Evolutionary conservation across 495 filamentous ascomycete genomes (phyloP), one percentile per base, ranked within the genome.

Genomic region (Penicillium roqueforti): DNA sequence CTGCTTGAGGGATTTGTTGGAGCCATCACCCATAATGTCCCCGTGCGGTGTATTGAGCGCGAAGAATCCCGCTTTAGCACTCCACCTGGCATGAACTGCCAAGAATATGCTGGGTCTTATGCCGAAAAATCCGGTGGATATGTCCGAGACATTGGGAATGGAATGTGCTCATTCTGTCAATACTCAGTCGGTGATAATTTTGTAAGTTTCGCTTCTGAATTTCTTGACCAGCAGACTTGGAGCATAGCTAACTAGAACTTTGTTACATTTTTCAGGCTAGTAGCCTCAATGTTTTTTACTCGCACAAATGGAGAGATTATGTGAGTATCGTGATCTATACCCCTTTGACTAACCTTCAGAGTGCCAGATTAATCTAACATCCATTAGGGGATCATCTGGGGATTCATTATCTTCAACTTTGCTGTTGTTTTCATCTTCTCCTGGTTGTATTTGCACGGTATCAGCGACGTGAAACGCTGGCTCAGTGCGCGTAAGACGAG

Each of bases 221-320:
- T 0, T 3, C 14, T 36, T 8, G 6, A 36, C 1, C 8, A 6
- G 14, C n/a, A 36, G 32, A 16, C 14, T n/a, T 16, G 32, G n/a
- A 36, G 32, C 18, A 45, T 9, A 20, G 25, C 45, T 42, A 10
- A 34, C 32, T 37, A 16, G 23, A 4, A 14, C 8, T 49, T 34
- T 26, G n/a, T 29, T 72, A 1, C 67, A 70, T 19, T 42, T 66
- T 23, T 53, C 63, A 62, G 80, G 76, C 64, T 44, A 62, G 49
- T 11, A 61, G 69, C 20, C 79, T 82, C 59, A 78, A 80, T 49
- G 60, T 80, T 9, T 75, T 58, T 16, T 83, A 81, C 46, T 68
- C 58, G 2, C 61, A 85, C 52, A 83, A 83, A 45, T 88, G 85
- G 86, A 70, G 81, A 29, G 68, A 85, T 60, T 83, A 80, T 53